phyloP scores from a whole-genome alignment of 228 moss, liverwort and hornwort genomes.

The Sphagnum magellanicum region DNA sequence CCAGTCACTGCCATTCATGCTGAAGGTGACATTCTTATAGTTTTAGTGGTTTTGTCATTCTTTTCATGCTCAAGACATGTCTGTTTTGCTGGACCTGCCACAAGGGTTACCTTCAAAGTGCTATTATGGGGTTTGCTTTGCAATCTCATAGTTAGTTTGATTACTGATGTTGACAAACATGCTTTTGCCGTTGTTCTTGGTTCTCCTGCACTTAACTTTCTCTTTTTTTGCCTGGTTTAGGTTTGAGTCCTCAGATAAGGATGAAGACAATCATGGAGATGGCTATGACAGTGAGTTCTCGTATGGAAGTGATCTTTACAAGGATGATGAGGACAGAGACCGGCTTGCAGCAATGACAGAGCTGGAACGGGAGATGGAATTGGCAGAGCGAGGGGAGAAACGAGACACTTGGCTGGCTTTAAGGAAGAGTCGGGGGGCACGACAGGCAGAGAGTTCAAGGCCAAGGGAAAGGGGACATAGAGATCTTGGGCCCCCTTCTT shows the following conservation, averaged over 20 bases:
- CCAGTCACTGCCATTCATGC: no score
- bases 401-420: conserved; percentile 84
- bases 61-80: no score
- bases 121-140: no score
- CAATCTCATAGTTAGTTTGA: no score
- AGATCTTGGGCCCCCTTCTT: conserved; percentile 84
- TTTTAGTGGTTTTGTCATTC: no score
- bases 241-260: conserved; percentile 82
- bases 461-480: conserved; percentile 69
- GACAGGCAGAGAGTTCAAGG: conserved; percentile 59
- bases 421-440: conserved; percentile 62
- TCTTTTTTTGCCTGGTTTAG: conserved; percentile 9
- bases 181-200: no score
- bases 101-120: no score
- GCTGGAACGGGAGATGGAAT: conserved; percentile 82
- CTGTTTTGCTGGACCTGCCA: no score
- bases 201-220: no score
- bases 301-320: conserved; percentile 93
- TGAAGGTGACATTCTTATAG: no score
- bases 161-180: no score
- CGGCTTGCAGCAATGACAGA: conserved; percentile 74
- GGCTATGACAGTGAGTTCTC: conserved; percentile 94
- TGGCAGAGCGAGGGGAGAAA: conserved; percentile 76
- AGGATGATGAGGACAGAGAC: conserved; percentile 82
- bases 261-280: conserved; percentile 61